These are phyloP conservation scores for Penicillium desertorum DNA, from an alignment of 495 filamentous ascomycete genomes.

Conservation along the genomic window DNA sequence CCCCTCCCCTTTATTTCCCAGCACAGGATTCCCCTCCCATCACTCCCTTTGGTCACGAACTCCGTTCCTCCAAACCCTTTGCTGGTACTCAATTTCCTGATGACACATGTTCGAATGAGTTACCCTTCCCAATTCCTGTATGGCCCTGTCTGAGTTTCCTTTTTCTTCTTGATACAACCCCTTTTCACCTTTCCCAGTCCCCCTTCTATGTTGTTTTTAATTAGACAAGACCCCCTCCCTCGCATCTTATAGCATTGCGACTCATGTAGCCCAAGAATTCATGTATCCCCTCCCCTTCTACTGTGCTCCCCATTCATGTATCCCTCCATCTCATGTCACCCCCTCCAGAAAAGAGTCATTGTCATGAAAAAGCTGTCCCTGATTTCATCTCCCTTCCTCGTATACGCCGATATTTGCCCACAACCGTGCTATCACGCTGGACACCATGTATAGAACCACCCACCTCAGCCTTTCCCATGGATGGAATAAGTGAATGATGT, in stretches of 20 bases:
- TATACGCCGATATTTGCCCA: conserved; percentile 28
- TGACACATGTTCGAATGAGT: conserved; percentile 26
- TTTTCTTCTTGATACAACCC: conserved; percentile 26
- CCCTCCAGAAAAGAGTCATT: conserved; percentile 33
- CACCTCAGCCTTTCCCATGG: conserved; percentile 5
- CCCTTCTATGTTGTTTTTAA: conserved; percentile 38
- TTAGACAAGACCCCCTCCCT: conserved; percentile 44
- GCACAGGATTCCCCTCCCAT: conserved; percentile 15
- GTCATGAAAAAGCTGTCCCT: conserved; percentile 38
- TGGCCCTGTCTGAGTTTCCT: conserved; percentile 22
- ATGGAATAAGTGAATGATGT: conserved; percentile 7
- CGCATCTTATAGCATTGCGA: conserved; percentile 36
- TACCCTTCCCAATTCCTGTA: conserved; percentile 31
- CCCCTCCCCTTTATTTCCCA: conserved; percentile 15
- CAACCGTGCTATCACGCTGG: conserved; percentile 11
- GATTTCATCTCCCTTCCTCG: conserved; percentile 26
- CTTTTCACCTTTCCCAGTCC: conserved; percentile 20
- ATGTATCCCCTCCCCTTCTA: conserved; percentile 40
- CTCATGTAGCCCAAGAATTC: conserved; percentile 54
- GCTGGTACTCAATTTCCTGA: conserved; percentile 19
- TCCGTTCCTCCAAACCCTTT: conserved; percentile 13
- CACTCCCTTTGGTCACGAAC: conserved; percentile 12
- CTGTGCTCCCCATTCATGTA: conserved; percentile 25
- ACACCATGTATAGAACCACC: conserved; percentile 36
- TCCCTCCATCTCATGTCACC: conserved; percentile 23